Base-by-base conservation (phyloP, 2,329 filamentous ascomycete genomes). In the Colletotrichum phormii region DNA sequence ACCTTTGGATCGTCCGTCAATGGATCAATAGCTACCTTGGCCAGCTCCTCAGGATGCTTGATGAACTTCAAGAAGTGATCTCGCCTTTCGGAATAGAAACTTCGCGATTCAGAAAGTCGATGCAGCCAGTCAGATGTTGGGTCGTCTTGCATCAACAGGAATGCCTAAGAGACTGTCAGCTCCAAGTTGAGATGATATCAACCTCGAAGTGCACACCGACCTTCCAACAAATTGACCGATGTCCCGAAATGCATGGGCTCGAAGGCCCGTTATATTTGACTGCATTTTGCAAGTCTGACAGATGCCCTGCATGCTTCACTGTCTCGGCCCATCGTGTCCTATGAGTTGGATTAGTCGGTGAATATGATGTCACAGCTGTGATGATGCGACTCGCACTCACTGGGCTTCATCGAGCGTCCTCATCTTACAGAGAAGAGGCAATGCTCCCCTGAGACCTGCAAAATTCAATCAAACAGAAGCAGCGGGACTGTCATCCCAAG, bases 201-300 rank as follows among this genome's bases (percentile, higher is more conserved):
- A 26, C 26, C 18, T 29, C 61, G 37, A 13, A 49, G 59, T 65
- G 12, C 53, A 61, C n/a, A 74, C 67, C 77, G 79, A 93, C 94
- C 90, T 98, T 98, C 96, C 96, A 98, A 82, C 93, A 97, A 49
- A 97, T 89, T 3, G 96, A 98, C 68, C 95, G 91, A 75, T 95
- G 90, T 15, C 94, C 95, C 59, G 91, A 86, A 65, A 91, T 84
- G 80, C 93, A 95, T 61, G 92, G 90, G 77, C 89, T 93, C 12
- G 82, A 81, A 18, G 88, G 81, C 22, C 89, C 88, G 77, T 91
- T 88, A 75, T 88, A 84, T 80, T 88, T 90, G 64, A 94, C 87
- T n/a, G 90, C 90, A 75, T 86, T 86, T 81, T 89, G 91, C 67
- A 95, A 84, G 73, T 91, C 88, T n/a, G 84, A 83, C 72, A 93